Base-by-base conservation (phyloP, 177 flowering plant species). In the Vitis hybrid region DNA sequence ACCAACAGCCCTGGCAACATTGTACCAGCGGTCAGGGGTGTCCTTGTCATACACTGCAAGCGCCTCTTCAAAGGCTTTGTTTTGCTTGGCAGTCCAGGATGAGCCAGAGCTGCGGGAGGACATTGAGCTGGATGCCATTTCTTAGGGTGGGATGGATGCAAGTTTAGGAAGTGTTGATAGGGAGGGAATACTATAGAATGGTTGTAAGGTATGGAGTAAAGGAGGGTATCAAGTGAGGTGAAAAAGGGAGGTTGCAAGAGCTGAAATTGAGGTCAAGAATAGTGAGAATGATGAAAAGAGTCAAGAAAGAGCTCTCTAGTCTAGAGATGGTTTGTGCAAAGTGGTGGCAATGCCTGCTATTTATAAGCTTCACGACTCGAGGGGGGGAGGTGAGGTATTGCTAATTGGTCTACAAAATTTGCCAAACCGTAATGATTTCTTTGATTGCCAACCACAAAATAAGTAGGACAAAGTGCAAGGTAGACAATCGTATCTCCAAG, bases 21-120 rank as follows among this genome's bases (percentile, higher is more conserved):
- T 84, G 62, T 69, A 12, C 91, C 91, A 88, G 17, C 90, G 84
- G 83, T 84, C 87, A 2, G 88, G 79, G 59, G 79, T 80, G 68
- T 80, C 83, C 58, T 68, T 75, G 77, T 77, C 83, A 58, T 64
- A 84, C 61, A 74, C 70, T 8, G 82, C 85, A 51, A 84, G 76
- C 15, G 87, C 87, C 71, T 50, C 69, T 52, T 84, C 85, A 63
- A 84, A 84, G 55, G 77, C 82, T 46, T 84, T 84, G 82, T 84
- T 80, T 58, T 84, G 75, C 80, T 74, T 65, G 11, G 77, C 79
- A 59, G 85, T 80, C 83, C 87, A 84, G 1, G 68, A 49, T 1
- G 82, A 75, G 57, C 71, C 71, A 2, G 80, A 74, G 17, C 71
- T 73, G 0, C 71, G 62, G 35, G 77, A 70, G 20, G 83, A 78